Conservation (phyloP, 768 basidiomycete species). For the Dioszegia crocea region DNA sequence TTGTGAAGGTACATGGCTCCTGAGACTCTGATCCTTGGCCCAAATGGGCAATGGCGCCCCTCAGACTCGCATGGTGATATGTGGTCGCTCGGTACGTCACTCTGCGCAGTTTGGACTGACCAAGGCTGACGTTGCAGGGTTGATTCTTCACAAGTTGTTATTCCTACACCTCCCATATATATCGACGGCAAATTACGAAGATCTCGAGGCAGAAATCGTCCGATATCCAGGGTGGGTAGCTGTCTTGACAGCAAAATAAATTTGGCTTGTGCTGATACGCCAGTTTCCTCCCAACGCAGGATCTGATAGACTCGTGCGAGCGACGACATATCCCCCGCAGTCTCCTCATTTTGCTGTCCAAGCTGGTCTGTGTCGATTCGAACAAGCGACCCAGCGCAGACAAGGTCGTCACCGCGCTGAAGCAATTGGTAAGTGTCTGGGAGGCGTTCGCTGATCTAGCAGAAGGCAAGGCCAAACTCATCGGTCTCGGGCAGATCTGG, state of each 20-base stretch:
- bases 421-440: conserved; percentile 71
- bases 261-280: background rate
- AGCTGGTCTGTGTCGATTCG: conserved; percentile 63
- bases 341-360: conserved; percentile 68
- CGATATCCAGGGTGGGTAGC: conserved; percentile 65
- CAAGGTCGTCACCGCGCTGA: conserved; percentile 64
- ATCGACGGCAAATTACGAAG: conserved; percentile 64
- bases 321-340: conserved; percentile 68
- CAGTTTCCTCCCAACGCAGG: conserved; percentile 58
- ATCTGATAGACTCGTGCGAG: conserved; percentile 60
- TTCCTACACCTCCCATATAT: conserved; percentile 86
- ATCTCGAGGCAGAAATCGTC: conserved; percentile 68
- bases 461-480: background rate
- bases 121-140: conserved; percentile 49
- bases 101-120: background rate
- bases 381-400: conserved; percentile 66
- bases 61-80: conserved; percentile 87
- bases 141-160: conserved; percentile 88
- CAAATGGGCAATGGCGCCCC: conserved; percentile 62
- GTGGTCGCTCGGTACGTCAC: conserved; percentile 76
- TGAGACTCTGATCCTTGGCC: conserved; percentile 70
- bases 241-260: background rate
- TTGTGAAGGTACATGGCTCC: conserved; percentile 57
- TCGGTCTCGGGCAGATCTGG: background rate
- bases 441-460: too few species aligned